Evolutionary conservation across 1,284 basidiomycete species (phyloP).

Genomic region (Gymnopus androsaceus): DNA sequence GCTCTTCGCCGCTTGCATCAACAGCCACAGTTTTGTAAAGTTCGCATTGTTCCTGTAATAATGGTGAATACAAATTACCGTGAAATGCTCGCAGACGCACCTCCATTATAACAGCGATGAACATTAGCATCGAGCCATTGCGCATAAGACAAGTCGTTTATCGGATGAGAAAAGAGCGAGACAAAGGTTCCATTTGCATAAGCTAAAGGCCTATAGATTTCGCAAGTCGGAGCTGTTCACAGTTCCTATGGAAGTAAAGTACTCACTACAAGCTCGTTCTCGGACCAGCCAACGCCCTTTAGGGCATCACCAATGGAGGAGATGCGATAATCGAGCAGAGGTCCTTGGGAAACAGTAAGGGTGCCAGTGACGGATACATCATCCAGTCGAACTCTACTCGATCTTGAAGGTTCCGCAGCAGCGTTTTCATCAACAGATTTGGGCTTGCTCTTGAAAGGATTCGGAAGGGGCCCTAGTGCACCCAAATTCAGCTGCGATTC

Average conservation of each 20-base stretch:
- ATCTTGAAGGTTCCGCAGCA: constrained; percentile 17
- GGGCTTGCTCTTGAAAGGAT: constrained; percentile 57
- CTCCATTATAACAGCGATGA: constrained; percentile 42
- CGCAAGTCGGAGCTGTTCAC: constrained; percentile 8
- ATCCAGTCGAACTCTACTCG: constrained; percentile 28
- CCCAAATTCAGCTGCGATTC: constrained; percentile 17
- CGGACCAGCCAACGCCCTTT: constrained; percentile 48
- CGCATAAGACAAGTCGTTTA: constrained; percentile 33
- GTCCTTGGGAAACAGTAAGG: constrained; percentile 30
- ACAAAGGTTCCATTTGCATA: constrained; percentile 31
- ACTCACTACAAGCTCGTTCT: constrained; percentile 44
- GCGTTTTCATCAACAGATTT: constrained; percentile 41
- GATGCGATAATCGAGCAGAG: constrained; percentile 37
- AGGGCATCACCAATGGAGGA: constrained; percentile 29
- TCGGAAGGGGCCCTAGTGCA: constrained; percentile 38
- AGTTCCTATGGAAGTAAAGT: background rate
- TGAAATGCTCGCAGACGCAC: constrained; percentile 28
- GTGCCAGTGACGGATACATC: constrained; percentile 31
- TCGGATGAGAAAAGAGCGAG: constrained; percentile 30
- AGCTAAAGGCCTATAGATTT: constrained; percentile 40
- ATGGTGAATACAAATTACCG: background rate
- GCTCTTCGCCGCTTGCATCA: constrained; percentile 40
- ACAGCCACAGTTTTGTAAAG: constrained; percentile 38
- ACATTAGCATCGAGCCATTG: constrained; percentile 41
- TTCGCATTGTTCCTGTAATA: constrained; percentile 44